These are phyloP conservation scores for Nemania diffusa DNA, from an alignment of 2,329 filamentous ascomycete genomes.

Conservation along the genomic window DNA sequence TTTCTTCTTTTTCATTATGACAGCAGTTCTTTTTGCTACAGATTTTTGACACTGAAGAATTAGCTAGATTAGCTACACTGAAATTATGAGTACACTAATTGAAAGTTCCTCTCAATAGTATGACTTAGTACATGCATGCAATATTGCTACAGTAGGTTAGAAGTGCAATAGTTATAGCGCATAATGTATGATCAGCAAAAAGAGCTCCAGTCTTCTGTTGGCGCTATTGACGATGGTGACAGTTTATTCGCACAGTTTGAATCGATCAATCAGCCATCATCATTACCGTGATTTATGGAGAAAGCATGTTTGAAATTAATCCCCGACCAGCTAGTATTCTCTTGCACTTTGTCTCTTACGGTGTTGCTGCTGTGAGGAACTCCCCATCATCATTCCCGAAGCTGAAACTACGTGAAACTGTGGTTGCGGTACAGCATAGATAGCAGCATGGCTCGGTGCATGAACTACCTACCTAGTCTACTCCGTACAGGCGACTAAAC, in stretches of 20 bases:
- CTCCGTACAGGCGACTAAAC: no score
- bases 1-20: not conserved
- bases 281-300: slow-evolving; percentile 1
- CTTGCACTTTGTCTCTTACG: not conserved
- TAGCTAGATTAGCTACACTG: no score
- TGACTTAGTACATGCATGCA: not conserved
- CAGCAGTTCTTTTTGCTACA: not conserved
- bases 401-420: no score
- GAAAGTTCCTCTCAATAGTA: not conserved
- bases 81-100: not conserved
- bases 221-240: slow-evolving; percentile 1
- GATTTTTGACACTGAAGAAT: no score
- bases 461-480: no score
- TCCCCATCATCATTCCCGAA: no score
- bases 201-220: not conserved
- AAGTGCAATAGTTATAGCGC: not conserved
- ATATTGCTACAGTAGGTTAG: not conserved
- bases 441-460: no score
- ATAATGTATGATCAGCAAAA: not conserved
- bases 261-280: slow-evolving; percentile 4
- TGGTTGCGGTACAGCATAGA: no score
- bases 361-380: no score
- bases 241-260: not conserved
- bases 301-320: slow-evolving; percentile 8
- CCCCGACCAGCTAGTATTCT: not conserved